Evolutionary conservation across 2,329 filamentous ascomycete species (phyloP).

Genomic region (Metarhizium anisopliae): DNA sequence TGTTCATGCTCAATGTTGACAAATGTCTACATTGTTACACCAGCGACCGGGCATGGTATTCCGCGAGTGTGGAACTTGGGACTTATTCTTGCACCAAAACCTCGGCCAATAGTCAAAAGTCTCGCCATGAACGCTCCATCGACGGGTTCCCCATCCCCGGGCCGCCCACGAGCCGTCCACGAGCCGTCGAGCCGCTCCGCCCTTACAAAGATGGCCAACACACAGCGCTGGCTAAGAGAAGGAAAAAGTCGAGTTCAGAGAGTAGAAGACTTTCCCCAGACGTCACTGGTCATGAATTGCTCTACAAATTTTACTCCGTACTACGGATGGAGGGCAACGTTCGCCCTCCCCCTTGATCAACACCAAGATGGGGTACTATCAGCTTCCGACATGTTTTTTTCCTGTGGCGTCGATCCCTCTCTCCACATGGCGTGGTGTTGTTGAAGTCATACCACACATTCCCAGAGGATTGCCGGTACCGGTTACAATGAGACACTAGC

Average conservation of each 20-base stretch:
- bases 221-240: neutral
- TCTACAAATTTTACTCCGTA: neutral
- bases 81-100: neutral
- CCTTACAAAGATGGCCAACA: neutral
- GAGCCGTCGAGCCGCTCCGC: conserved; percentile 3
- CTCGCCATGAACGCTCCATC: neutral
- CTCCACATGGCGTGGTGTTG: too few relatives aligned
- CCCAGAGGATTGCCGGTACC: too few relatives aligned
- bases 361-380: neutral
- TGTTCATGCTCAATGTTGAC: too few relatives aligned
- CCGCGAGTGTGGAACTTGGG: neutral
- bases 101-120: neutral
- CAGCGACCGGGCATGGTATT: too few relatives aligned
- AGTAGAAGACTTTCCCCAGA: neutral
- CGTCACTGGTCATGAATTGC: neutral
- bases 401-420: too few relatives aligned
- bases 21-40: too few relatives aligned
- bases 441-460: too few relatives aligned
- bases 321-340: neutral
- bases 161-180: conserved; percentile 1
- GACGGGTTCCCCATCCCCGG: neutral
- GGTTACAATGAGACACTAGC: too few relatives aligned
- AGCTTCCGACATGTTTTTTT: too few relatives aligned
- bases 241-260: neutral
- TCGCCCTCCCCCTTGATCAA: neutral